Base-by-base conservation (phyloP, 331 rosid genomes). In the Acacia concinna region DNA sequence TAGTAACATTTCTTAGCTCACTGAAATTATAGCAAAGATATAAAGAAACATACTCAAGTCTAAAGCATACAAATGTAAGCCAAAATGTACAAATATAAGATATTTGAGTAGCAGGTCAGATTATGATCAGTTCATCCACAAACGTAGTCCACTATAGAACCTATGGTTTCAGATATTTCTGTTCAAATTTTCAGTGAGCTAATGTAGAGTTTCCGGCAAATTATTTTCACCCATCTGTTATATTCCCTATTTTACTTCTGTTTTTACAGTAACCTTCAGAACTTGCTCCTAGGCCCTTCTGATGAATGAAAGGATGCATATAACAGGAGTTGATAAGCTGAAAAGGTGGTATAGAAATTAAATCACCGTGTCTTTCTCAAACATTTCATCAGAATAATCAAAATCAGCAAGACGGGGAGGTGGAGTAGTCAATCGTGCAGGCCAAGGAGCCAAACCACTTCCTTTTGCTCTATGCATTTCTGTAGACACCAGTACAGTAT, bases 371-470 rank as follows among this genome's bases (percentile, higher is more conserved):
- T 91, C 97, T 78, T 87, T 89, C 86, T 87, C 84, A 65, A 93
- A 93, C 88, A 85, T 93, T 70, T 91, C 88, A 77, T 78, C 43
- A 67, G 89, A 88, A 79, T 89, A 89, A 80, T 93, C 92, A 75
- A 89, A 91, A 71, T 91, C 97, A 74, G 87, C 88, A 54, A 93
- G 94, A 63, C 97, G 94, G 47, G 97, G 97, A 73, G 93, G 94
- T 81, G 91, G 88, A 71, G 88, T 38, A 60, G 90, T 89, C 83
- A 91, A 85, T 79, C 97, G 82, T 52, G 88, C 84, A 25, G 91
- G 97, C 94, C 97, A 93, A 60, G 93, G 97, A 83, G 90, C 91
- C 86, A 89, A 83, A 35, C 90, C 97, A 77, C 97, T 88, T 46
- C 97, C 97, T 82, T 81, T 91, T 59, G 75, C 89, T 78, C 46